Evolutionary conservation across 2,329 filamentous ascomycete genomes (phyloP).

Genomic region (Parastagonospora avenae): DNA sequence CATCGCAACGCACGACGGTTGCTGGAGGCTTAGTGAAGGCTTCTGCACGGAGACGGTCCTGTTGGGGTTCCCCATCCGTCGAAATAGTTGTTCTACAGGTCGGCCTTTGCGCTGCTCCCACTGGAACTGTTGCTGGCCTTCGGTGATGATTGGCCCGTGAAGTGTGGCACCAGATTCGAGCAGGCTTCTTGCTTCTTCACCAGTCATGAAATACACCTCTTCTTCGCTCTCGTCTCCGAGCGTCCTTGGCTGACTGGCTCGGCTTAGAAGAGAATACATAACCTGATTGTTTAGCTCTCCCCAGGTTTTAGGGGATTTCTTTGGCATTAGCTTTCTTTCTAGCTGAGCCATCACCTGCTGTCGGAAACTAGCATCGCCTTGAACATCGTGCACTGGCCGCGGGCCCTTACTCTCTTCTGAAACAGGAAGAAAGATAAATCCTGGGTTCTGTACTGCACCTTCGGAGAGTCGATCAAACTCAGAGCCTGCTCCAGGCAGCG

Average conservation of each 20-base stretch:
- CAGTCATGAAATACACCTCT: slow-evolving; percentile 14
- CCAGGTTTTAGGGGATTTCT: slow-evolving; percentile 8
- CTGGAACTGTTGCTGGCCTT: slow-evolving; percentile 19
- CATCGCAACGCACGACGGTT: slow-evolving; percentile 8
- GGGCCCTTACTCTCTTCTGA: slow-evolving; percentile 3
- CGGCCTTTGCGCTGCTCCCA: slow-evolving; percentile 14
- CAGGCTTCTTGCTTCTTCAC: slow-evolving; percentile 12
- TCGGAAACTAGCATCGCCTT: slow-evolving; percentile 11
- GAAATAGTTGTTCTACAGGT: slow-evolving; percentile 17
- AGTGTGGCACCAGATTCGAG: slow-evolving; percentile 7
- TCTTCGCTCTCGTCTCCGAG: slow-evolving; percentile 6
- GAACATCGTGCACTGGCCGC: slow-evolving; percentile 8
- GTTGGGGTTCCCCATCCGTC: slow-evolving; percentile 8
- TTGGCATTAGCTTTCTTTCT: slow-evolving; percentile 1
- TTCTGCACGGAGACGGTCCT: slow-evolving; percentile 11
- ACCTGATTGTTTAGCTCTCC: slow-evolving; percentile 14
- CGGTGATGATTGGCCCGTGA: slow-evolving; percentile 14
- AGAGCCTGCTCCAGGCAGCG: slow-evolving; percentile 2
- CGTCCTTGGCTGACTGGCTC: slow-evolving; percentile 8
- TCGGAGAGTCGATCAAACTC: background rate
- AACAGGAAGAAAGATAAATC: slow-evolving; percentile 3
- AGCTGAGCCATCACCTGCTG: slow-evolving; percentile 14
- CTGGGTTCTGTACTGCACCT: background rate
- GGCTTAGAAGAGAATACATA: slow-evolving; percentile 15
- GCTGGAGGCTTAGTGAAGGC: slow-evolving; percentile 8